Percentiles rank a stretch among this genome's conserved stretches.
phyloP scores from a whole-genome alignment of 768 basidiomycete genomes.

The Termitomyces sp. region DNA sequence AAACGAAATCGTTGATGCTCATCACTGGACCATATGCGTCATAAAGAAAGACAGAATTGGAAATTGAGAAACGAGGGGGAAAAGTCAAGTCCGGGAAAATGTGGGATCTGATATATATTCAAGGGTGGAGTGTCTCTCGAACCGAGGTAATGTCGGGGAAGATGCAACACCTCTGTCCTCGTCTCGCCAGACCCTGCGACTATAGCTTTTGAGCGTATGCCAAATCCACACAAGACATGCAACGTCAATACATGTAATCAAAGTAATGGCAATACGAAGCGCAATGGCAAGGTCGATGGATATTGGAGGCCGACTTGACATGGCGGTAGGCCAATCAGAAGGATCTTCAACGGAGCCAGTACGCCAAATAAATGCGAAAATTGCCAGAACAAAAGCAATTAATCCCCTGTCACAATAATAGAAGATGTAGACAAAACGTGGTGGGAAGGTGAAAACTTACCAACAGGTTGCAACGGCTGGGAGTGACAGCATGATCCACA shows the following conservation, averaged over 20 bases:
- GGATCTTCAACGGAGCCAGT: slow-evolving; percentile 7
- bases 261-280: slow-evolving; percentile 9
- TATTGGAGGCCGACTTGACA: slow-evolving; percentile 3
- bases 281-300: slow-evolving; percentile 6
- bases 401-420: neutral
- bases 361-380: slow-evolving; percentile 10
- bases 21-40: neutral
- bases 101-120: neutral
- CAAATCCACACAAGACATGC: slow-evolving; percentile 10
- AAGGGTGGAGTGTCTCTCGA: neutral
- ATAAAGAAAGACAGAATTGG: neutral
- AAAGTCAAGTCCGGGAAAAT: neutral
- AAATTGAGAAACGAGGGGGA: neutral
- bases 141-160: neutral
- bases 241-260: slow-evolving; percentile 7
- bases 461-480: slow-evolving; percentile 10
- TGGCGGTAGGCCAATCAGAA: slow-evolving; percentile 4
- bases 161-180: slow-evolving; percentile 6
- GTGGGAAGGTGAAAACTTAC: neutral
- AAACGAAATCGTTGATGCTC: neutral
- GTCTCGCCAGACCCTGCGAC: slow-evolving; percentile 7
- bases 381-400: slow-evolving; percentile 7
- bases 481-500: slow-evolving; percentile 13
- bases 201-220: slow-evolving; percentile 4
- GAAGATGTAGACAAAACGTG: neutral